Percentiles rank a stretch among this genome's conserved stretches.
Evolutionary conservation across 192 early-diverging fungal species (phyloP).

Genomic region (Umbelopsis ramanniana): DNA sequence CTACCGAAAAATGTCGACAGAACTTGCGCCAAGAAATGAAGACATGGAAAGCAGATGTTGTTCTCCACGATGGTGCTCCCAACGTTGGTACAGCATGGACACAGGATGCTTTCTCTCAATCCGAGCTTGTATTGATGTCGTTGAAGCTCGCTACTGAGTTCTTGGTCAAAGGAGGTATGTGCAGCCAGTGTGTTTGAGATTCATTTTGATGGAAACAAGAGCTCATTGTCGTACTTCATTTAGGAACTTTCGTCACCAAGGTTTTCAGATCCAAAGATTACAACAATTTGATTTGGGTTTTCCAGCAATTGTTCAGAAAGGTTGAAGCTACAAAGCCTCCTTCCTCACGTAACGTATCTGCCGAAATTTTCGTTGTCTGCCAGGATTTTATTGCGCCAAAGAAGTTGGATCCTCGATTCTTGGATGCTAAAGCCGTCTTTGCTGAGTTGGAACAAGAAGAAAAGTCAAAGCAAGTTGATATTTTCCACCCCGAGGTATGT

Average conservation of each 20-base stretch:
- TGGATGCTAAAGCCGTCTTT: constrained; percentile 95
- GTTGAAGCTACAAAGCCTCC: constrained; percentile 99
- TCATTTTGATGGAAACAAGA: too few species aligned
- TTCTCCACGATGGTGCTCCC: constrained; percentile 98
- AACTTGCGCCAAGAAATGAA: constrained; percentile 89
- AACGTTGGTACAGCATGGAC: constrained; percentile 97
- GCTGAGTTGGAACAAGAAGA: constrained; percentile 82
- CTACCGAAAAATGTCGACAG: constrained; percentile 89
- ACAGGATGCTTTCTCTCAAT: constrained; percentile 96
- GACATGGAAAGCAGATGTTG: constrained; percentile 98
- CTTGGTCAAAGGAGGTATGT: constrained; percentile 78
- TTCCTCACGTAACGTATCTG: constrained; percentile 97
- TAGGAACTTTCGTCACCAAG: constrained; percentile 91
- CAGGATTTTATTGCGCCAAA: constrained; percentile 90
- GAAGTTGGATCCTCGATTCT: constrained; percentile 91
- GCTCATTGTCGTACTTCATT: background rate
- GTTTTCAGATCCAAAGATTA: constrained; percentile 99
- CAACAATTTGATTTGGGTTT: constrained; percentile 98
- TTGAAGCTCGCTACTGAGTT: constrained; percentile 95
- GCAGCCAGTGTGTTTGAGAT: background rate
- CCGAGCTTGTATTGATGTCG: constrained; percentile 90
- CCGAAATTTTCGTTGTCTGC: constrained; percentile 99
- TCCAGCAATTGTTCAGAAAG: constrained; percentile 93
- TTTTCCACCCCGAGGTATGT: constrained; percentile 82
- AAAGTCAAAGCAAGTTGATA: constrained; percentile 58